Evolutionary conservation across 2,329 filamentous ascomycete genomes (phyloP), one percentile per base, ranked within the genome.

Genomic region (Calcarisporium arbuscula): DNA sequence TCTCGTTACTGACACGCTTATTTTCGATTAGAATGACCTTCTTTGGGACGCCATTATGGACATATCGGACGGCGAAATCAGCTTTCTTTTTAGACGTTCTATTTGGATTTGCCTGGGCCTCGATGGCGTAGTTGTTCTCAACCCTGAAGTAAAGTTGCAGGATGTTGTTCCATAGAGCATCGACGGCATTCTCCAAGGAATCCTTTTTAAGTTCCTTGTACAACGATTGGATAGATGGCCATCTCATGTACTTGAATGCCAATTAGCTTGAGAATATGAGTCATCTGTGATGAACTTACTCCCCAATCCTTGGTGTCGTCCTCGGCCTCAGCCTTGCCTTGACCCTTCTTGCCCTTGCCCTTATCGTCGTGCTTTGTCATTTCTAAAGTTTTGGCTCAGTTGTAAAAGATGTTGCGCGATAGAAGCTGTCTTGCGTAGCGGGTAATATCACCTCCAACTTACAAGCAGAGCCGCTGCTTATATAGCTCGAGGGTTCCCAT

Each of bases 91-190:
- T 26, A 11, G 31, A 5, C 22, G 5, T 5, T 19, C 18, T 8
- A 19, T 20, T 5, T 6, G 29, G 29, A 8, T n/a, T 8, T n/a
- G 8, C 18, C 16, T 31, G 27, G 6, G 6, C 5, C 15, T 17
- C 10, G 15, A 26, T 27, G 5, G 14, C 22, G 31, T 26, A 33
- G 31, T 27, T 17, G n/a, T 33, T 3, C 15, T 26, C 21, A 18
- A 26, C 14, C 8, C 10, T 27, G 22, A 33, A 33, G 22, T 33
- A 33, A 8, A 26, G 20, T 4, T 4, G 31, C 31, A 33, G 14
- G 12, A 33, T 33, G 22, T 33, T 33, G 14, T 18, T 27, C 31
- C 31, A 33, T 19, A 33, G 21, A 27, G 31, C 21, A n/a, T 33
- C 21, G 8, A 33, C 31, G 5, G 31, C 31, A 18, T 33, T 18